Evolutionary conservation across 495 filamentous ascomycete species (phyloP).

Genomic region (Aspergillus hancockii): DNA sequence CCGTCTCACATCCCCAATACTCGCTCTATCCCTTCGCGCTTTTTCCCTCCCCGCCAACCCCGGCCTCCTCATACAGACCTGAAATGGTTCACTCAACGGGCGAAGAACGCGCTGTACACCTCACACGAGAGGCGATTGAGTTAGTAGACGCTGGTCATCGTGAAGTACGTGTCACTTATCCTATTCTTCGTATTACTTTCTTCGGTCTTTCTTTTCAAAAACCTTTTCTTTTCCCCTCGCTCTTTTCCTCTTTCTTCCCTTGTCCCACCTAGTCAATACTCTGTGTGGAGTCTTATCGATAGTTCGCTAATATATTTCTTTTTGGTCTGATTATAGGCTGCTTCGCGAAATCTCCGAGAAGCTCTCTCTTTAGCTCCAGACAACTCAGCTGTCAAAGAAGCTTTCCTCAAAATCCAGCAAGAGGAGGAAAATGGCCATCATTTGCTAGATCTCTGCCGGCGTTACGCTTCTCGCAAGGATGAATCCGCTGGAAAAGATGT

Average conservation of each 20-base stretch:
- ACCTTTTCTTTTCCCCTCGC: background rate
- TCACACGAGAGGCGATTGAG: conserved; percentile 53
- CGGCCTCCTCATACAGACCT: conserved; percentile 26
- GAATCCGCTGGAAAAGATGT: conserved; percentile 60
- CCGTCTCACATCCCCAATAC: conserved; percentile 10
- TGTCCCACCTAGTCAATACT: background rate
- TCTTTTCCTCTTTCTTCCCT: background rate
- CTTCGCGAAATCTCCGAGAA: conserved; percentile 60
- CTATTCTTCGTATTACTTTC: background rate
- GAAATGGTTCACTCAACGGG: conserved; percentile 51
- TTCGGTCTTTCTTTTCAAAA: background rate
- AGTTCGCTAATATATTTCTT: background rate
- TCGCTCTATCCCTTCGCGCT: conserved; percentile 13
- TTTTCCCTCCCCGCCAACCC: conserved; percentile 10
- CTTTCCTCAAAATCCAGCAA: conserved; percentile 52
- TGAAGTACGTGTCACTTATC: conserved; percentile 38
- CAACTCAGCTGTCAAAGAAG: conserved; percentile 52
- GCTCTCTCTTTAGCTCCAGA: conserved; percentile 62
- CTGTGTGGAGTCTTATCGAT: conserved; percentile 3
- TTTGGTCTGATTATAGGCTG: conserved; percentile 43
- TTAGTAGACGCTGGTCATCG: conserved; percentile 49
- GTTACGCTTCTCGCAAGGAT: conserved; percentile 52
- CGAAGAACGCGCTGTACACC: conserved; percentile 50
- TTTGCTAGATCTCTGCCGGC: conserved; percentile 54
- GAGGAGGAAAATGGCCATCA: conserved; percentile 51